Base-by-base conservation (phyloP, 1,139 yeast species). In the Kodamaea alishanica region DNA sequence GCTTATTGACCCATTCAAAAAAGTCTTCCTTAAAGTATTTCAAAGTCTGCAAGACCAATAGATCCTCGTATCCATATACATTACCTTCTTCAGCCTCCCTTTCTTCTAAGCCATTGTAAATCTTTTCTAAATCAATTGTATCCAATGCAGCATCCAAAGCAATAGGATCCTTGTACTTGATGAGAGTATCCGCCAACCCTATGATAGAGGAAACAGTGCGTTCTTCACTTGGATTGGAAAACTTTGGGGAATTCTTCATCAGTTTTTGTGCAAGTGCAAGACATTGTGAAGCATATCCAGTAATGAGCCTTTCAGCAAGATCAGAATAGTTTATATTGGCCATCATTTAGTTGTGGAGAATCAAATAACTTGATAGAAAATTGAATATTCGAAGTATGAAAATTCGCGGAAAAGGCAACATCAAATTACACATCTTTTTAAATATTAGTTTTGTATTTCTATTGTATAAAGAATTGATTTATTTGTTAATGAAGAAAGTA, bases 1-100 rank as follows among this genome's bases (percentile, higher is more conserved):
- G 90, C 32, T 73, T 72, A 51, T 84, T 83, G 9, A 87, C 81
- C 97, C 97, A 90, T 28, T 64, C 67, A 63, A 92, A 90, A 63
- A 87, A 89, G 34, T 77, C 81, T 35, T 81, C 67, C 51, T 88
- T 89, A 64, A 84, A 90, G 79, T 94, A 90, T 32, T 71, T 61
- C 28, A 90, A 67, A 12, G 86, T 59, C 48, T 81, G 92, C 45
- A 70, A 67, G 1, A 89, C 90, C 6, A 90, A 52, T 32, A 73
- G 67, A 55, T 90, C 97, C 39, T 84, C 81, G 50, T 82, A 78
- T 8, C 78, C 78, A 7, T 28, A 29, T 15, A 15, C 4, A 50
- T 40, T 25, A 6, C 28, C 47, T 64, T 67, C 12, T 29, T 53
- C 50, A 2, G 33, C 27, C 38, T 61, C 64, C 33, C 65, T 45